Conservation (phyloP, 805 yeast species). For the Blastobotrys terrestris region DNA sequence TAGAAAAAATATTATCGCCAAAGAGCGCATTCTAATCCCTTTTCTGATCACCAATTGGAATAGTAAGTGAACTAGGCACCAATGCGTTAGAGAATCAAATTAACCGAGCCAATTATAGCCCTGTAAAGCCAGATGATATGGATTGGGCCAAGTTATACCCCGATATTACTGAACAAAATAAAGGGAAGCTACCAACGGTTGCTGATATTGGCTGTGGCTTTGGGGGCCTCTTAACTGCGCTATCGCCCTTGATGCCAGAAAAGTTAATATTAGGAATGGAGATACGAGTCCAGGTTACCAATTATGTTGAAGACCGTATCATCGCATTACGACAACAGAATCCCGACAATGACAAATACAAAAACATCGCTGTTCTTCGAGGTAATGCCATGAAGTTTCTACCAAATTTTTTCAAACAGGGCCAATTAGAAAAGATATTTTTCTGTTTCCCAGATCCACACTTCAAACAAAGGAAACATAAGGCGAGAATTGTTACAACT, state of each 20-base stretch:
- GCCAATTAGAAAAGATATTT: constrained; percentile 84
- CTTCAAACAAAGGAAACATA: constrained; percentile 94
- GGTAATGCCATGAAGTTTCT: constrained; percentile 97
- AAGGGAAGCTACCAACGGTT: constrained; percentile 45
- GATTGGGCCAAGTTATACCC: constrained; percentile 82
- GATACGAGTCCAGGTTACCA: constrained; percentile 94
- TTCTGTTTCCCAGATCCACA: constrained; percentile 99
- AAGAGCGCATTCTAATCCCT: constrained; percentile 96
- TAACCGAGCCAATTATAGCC: constrained; percentile 32
- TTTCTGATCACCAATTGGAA: constrained; percentile 87
- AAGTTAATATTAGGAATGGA: constrained; percentile 88
- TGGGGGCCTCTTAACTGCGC: constrained; percentile 80
- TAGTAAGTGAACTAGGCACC: constrained; percentile 36
- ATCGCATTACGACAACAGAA: constrained; percentile 72
- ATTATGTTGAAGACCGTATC: constrained; percentile 92
- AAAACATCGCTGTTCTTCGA: constrained; percentile 82
- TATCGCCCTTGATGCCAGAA: constrained; percentile 72
- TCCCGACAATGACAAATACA: constrained; percentile 43
- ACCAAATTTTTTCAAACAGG: constrained; percentile 84
- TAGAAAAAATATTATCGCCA: constrained; percentile 80
- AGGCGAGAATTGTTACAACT: constrained; percentile 89
- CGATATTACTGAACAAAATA: constrained; percentile 34
- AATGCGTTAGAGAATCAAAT: neutral
- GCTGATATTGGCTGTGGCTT: constrained; percentile 98
- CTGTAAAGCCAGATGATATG: constrained; percentile 74